Conservation (phyloP, 2,329 filamentous ascomycete species). For the Chrysoporthe austroafricana region DNA sequence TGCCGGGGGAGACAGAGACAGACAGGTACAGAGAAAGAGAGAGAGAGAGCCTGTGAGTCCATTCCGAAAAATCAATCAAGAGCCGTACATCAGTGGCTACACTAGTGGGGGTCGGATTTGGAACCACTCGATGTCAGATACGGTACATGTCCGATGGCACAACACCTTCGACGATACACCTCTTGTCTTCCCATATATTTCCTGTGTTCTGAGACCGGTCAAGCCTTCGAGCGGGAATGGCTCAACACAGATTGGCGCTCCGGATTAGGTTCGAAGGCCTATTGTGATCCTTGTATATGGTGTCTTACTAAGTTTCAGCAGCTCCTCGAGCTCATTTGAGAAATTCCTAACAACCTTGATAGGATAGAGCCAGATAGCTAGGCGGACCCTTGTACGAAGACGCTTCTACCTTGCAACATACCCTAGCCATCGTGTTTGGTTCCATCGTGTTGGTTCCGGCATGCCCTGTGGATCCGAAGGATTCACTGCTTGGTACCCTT, state of each 20-base stretch:
- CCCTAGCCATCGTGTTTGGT: not conserved
- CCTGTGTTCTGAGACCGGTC: not conserved
- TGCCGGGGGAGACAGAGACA: not conserved
- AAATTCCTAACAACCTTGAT: not conserved
- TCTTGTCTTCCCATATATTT: not conserved
- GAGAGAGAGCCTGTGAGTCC: not conserved
- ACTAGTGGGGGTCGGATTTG: not conserved
- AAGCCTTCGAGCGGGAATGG: not conserved
- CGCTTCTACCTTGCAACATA: not conserved
- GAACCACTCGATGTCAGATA: not conserved
- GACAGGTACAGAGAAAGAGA: not conserved
- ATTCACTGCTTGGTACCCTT: not conserved
- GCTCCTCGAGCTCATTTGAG: not conserved
- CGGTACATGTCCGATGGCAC: not conserved
- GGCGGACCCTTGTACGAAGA: not conserved
- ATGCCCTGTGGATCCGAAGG: not conserved
- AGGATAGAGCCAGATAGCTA: not conserved
- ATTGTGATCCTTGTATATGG: not conserved
- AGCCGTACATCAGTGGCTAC: not conserved
- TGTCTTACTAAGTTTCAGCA: not conserved
- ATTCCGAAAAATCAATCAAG: not conserved
- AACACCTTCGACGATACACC: not conserved
- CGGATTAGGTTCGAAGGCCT: too few species aligned
- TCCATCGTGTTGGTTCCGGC: not conserved
- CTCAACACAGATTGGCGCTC: not conserved